Base-by-base conservation (phyloP, 371 early-diverging fungal species). In the Nematocida displodere region DNA sequence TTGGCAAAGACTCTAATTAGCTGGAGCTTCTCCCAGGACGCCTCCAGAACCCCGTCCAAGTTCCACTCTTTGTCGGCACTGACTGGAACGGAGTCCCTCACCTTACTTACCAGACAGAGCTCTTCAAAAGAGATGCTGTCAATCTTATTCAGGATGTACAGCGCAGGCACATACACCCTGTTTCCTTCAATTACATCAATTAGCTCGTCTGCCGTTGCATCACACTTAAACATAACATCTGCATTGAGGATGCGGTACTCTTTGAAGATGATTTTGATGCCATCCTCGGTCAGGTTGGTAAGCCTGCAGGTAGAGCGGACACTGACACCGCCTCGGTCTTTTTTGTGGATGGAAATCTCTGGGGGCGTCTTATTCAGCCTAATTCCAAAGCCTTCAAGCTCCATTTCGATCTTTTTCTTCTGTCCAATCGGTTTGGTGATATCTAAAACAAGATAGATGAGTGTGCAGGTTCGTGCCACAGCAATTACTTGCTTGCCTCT, bases 71-170 rank as follows among this genome's bases (percentile, higher is more conserved):
- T 91, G 82, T 95, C 91, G 13, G 95, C 90, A 71, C 90, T 91
- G 76, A 98, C 89, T 50, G 97, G 96, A 39, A 95, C 91, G 36
- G 93, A 90, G 80, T 98, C 92, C 5, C 95, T 97, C 81, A 95
- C 93, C 86, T 91, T 90, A 86, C 91, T 91, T 50, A 95, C 87
- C 48, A 96, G 85, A 79, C 95, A 91, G 7, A 99, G 87, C 82
- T 95, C 94, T 83, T 97, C 95, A 77, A 95, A 87, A 40, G 91
- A 89, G 55, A 99, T 91, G 82, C 89, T 88, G 83, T 99, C 99
- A 61, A 97, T 91, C 87, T 99, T 99, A 88, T 99, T 99, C 36
- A 93, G 85, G 20, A 94, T 91, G 85, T 96, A 99, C 66, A 99
- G 86, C 78, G 92, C 92, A 11, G 88, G 88, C 65, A 97, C 86